Evolutionary conservation across 2,329 filamentous ascomycete species (phyloP), one percentile per base, ranked within the genome.

Genomic region (Pezicula carpinea): DNA sequence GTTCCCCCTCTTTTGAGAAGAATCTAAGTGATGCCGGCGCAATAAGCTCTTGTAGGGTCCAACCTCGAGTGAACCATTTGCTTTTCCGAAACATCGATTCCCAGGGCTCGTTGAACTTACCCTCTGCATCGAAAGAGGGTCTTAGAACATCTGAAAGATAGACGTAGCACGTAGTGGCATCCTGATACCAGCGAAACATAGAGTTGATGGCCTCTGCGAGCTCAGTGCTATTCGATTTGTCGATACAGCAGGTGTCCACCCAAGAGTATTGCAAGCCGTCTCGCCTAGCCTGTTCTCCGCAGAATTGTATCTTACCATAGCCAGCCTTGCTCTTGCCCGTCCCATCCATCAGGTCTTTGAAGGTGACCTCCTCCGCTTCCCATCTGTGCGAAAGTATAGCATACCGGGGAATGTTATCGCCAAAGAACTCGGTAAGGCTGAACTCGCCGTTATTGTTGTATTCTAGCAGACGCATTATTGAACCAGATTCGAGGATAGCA

Each of bases 41-140:
- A 33, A 49, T 32, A 41, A 58, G 54, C 49, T 57, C 53, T 48
- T 55, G 53, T 2, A 57, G 46, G 31, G 23, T 26, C 23, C 23
- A 26, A 17, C 31, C 39, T 13, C 44, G 35, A 22, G 32, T 44
- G 15, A 50, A 50, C 48, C 44, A 50, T 50, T 40, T 19, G 26
- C 43, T 47, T 23, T 22, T 31, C 21, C 18, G 41, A 40, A 53
- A 51, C 19, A 23, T 13, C 5, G 32, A 39, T 49, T 44, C 43
- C 49, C 49, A 51, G 13, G 42, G 4, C 29, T 34, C 15, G n/a
- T 39, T 40, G 15, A 34, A 43, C n/a, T 6, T 13, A 3, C 39
- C 14, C 14, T 19, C 3, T 6, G 10, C 2, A 10, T 26, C 23
- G 23, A 8, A 23, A 8, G 5, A 8, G 8, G 22, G 6, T 26